These are phyloP conservation scores for Salpingoeca rosetta DNA, from an alignment of 78 protist genomes.

Conservation along the genomic window DNA sequence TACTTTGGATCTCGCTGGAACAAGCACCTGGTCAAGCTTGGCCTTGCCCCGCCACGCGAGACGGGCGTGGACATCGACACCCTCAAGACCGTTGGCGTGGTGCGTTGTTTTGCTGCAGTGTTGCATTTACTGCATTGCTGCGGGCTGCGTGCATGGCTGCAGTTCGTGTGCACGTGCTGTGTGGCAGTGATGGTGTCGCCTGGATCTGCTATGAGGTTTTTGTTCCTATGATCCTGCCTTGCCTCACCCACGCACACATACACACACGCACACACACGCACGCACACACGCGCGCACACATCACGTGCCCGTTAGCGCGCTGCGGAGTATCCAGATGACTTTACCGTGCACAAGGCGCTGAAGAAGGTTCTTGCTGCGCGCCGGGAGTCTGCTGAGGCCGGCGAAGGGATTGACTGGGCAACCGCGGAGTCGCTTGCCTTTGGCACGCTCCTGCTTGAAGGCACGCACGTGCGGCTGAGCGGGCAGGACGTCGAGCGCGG, in stretches of 20 bases:
- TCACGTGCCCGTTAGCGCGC: no score
- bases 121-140: no score
- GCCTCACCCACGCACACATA: no score
- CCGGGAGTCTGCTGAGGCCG: constrained; percentile 17
- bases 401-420: constrained; percentile 78
- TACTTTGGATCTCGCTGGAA: constrained; percentile 10
- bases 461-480: constrained; percentile 78
- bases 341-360: not conserved
- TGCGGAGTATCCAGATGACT: not conserved
- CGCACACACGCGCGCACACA: no score
- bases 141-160: not conserved
- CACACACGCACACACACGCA: no score
- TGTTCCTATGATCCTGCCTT: not conserved
- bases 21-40: not conserved
- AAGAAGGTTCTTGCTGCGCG: constrained; percentile 31
- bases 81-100: constrained; percentile 29
- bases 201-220: not conserved
- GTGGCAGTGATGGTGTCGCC: not conserved
- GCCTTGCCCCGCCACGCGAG: not conserved
- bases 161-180: not conserved
- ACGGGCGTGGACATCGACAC: constrained; percentile 41
- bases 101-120: no score
- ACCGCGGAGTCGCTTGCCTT: constrained; percentile 82
- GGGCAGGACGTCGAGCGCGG: constrained; percentile 93
- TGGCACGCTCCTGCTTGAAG: constrained; percentile 75